phyloP scores from a whole-genome alignment of 805 yeast species.

The Candida insectalens region DNA sequence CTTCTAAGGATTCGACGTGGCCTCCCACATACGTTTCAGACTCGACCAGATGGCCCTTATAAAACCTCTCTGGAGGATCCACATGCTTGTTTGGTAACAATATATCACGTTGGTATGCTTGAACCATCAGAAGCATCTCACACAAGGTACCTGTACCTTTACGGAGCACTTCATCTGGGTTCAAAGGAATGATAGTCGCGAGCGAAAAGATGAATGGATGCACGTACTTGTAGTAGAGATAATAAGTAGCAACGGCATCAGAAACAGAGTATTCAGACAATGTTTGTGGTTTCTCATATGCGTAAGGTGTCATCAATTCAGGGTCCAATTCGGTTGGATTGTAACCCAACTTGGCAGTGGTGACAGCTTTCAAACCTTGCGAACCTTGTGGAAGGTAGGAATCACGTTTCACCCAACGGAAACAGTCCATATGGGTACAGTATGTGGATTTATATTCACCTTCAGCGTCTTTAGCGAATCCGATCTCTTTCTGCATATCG shows the following conservation, averaged over 20 bases:
- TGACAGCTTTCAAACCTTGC: slow-evolving; percentile 96
- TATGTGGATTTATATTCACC: slow-evolving; percentile 89
- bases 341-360: slow-evolving; percentile 90
- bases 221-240: slow-evolving; percentile 90
- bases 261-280: slow-evolving; percentile 96
- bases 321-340: slow-evolving; percentile 97
- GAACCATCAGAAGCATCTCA: slow-evolving; percentile 95
- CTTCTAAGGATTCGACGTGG: slow-evolving; percentile 94
- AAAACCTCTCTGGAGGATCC: slow-evolving; percentile 91
- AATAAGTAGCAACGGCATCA: slow-evolving; percentile 98
- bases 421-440: slow-evolving; percentile 97
- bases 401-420: slow-evolving; percentile 96
- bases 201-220: slow-evolving; percentile 95
- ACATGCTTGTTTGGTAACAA: slow-evolving; percentile 87
- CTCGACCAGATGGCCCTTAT: slow-evolving; percentile 87
- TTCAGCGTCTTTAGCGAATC: slow-evolving; percentile 80
- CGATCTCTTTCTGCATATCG: slow-evolving; percentile 87
- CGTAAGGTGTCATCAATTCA: slow-evolving; percentile 96
- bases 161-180: slow-evolving; percentile 92
- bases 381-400: slow-evolving; percentile 97
- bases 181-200: slow-evolving; percentile 89
- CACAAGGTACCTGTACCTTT: slow-evolving; percentile 98
- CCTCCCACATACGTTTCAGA: slow-evolving; percentile 99
- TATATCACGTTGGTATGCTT: slow-evolving; percentile 73
- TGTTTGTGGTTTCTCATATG: slow-evolving; percentile 84